A percentile compares a stretch with the other conserved stretches of the same genome.
Conservation (phyloP, 352 stramenopile genomes). For the Halophytophthora batemanensis region DNA sequence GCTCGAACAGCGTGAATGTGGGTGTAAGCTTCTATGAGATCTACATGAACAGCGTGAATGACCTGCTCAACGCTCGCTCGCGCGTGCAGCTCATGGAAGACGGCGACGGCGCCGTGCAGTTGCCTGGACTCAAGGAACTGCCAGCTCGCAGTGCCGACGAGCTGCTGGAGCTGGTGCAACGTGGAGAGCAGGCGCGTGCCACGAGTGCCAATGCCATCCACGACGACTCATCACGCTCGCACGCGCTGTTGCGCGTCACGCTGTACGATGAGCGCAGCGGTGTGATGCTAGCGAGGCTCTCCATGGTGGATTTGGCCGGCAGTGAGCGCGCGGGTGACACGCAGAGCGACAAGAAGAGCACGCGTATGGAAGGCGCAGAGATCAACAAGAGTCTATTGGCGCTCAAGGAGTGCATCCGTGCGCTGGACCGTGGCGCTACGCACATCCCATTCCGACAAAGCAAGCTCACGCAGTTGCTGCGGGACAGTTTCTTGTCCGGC, state of each 20-base stretch:
- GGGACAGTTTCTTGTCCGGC: constrained; percentile 89
- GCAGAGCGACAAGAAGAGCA: constrained; percentile 85
- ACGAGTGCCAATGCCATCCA: constrained; percentile 96
- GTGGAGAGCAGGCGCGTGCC: constrained; percentile 84
- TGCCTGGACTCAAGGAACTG: constrained; percentile 90
- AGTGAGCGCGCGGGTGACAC: constrained; percentile 94
- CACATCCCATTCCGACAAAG: constrained; percentile 94
- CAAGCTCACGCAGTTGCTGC: constrained; percentile 94
- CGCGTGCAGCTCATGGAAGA: constrained; percentile 93
- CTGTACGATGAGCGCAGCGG: constrained; percentile 31
- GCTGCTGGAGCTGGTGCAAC: constrained; percentile 88
- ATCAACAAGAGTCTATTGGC: constrained; percentile 97
- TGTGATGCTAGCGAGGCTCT: constrained; percentile 42
- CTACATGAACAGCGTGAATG: constrained; percentile 94
- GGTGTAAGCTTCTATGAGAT: constrained; percentile 96
- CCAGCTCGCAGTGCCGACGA: constrained; percentile 73
- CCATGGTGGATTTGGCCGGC: constrained; percentile 92
- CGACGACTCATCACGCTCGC: constrained; percentile 90
- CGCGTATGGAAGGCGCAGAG: constrained; percentile 93
- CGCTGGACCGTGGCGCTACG: constrained; percentile 79
- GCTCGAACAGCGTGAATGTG: constrained; percentile 48
- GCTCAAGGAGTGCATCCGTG: constrained; percentile 97
- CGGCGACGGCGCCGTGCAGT: constrained; percentile 88
- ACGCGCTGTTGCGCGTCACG: constrained; percentile 90
- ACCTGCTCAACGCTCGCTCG: constrained; percentile 88